Conservation (phyloP, 768 basidiomycete genomes). For the Boletus subcaerulescens region DNA sequence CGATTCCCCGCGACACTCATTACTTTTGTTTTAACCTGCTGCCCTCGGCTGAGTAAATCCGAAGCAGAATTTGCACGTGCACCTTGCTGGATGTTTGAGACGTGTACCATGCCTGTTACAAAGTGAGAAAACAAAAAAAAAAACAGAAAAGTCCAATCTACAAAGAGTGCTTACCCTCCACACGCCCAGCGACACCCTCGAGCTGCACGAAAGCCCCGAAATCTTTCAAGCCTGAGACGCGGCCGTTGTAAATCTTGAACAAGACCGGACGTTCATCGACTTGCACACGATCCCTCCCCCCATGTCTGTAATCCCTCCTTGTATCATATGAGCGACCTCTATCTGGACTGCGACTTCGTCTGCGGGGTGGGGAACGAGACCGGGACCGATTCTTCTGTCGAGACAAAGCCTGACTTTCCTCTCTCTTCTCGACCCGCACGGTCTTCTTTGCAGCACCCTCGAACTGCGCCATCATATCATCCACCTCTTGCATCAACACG, state of each 20-base stretch:
- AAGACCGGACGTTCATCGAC: slow-evolving; percentile 83
- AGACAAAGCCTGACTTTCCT: slow-evolving; percentile 56
- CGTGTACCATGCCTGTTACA: slow-evolving; percentile 87
- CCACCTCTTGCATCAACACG: slow-evolving; percentile 82
- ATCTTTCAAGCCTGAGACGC: slow-evolving; percentile 82
- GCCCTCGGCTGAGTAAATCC: slow-evolving; percentile 82
- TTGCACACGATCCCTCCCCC: slow-evolving; percentile 32
- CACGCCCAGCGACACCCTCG: slow-evolving; percentile 81
- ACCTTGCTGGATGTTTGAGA: slow-evolving; percentile 86
- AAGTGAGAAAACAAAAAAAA: slow-evolving; percentile 4
- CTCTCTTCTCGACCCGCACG: slow-evolving; percentile 38
- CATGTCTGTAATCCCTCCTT: slow-evolving; percentile 40
- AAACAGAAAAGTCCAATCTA: background rate
- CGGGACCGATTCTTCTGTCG: slow-evolving; percentile 49
- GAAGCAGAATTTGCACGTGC: slow-evolving; percentile 82
- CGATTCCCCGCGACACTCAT: slow-evolving; percentile 86
- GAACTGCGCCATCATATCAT: slow-evolving; percentile 80
- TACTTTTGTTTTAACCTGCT: slow-evolving; percentile 92
- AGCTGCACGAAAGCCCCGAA: slow-evolving; percentile 94
- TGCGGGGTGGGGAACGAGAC: slow-evolving; percentile 45
- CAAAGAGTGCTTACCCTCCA: slow-evolving; percentile 68
- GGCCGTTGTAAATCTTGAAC: slow-evolving; percentile 93
- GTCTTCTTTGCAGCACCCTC: slow-evolving; percentile 67
- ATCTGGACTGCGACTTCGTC: slow-evolving; percentile 57
- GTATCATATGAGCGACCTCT: slow-evolving; percentile 50